phyloP scores from a whole-genome alignment of 2,329 filamentous ascomycete genomes.

The Clarireedia hainanense region DNA sequence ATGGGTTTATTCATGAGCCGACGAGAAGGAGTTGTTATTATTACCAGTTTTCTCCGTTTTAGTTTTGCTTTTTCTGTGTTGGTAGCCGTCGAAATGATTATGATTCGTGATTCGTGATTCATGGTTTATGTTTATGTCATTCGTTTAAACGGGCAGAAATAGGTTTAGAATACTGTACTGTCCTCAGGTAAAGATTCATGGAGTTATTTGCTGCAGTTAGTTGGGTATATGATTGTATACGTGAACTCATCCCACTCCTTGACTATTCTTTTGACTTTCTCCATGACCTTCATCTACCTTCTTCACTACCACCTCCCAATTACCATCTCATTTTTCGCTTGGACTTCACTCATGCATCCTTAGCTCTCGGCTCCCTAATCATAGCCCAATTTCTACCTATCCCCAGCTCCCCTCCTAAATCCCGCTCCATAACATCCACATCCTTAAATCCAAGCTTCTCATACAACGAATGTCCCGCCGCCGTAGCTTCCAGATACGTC shows the following conservation, averaged over 20 bases:
- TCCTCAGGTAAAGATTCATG: no score
- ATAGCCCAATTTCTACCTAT: constrained; percentile 20
- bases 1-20: no score
- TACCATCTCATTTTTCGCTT: background rate
- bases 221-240: no score
- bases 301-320: background rate
- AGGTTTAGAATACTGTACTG: no score
- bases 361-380: constrained; percentile 21
- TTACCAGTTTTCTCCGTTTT: no score
- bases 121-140: no score
- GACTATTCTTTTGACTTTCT: background rate
- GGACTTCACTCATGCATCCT: background rate
- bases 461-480: constrained; percentile 31
- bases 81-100: no score
- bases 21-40: no score
- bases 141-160: no score
- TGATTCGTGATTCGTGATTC: no score
- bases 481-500: constrained; percentile 34
- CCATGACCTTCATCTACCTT: background rate
- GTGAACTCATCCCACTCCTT: background rate
- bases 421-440: constrained; percentile 29
- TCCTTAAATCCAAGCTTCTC: constrained; percentile 32
- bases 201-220: no score
- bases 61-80: no score
- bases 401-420: constrained; percentile 22